Conservation (phyloP, 768 basidiomycete species). For the Obba rivulosa region DNA sequence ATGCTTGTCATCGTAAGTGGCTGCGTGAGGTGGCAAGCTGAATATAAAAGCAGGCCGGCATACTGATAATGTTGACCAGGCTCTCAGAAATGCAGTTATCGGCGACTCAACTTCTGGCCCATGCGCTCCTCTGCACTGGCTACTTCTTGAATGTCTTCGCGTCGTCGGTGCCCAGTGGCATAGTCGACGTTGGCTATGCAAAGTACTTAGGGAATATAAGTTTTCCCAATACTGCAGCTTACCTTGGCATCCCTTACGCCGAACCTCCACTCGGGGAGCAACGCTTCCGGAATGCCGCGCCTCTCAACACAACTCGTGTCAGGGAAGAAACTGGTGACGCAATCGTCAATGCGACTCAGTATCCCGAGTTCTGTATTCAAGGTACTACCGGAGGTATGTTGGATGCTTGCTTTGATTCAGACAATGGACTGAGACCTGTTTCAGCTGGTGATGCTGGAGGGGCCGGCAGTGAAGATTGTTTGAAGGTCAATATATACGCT, state of each 20-base stretch:
- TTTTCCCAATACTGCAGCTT: slow-evolving; percentile 49
- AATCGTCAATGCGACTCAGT: slow-evolving; percentile 45
- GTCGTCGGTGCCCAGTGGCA: not conserved
- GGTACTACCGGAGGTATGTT: slow-evolving; percentile 43
- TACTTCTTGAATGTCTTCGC: too few species aligned
- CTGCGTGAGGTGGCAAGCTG: too few species aligned
- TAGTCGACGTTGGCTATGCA: slow-evolving; percentile 56
- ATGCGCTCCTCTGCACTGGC: too few species aligned
- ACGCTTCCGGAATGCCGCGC: slow-evolving; percentile 41
- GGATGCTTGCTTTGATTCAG: not conserved
- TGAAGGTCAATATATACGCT: slow-evolving; percentile 62
- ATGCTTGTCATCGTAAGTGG: too few species aligned
- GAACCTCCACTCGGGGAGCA: slow-evolving; percentile 29
- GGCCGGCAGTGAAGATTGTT: slow-evolving; percentile 61
- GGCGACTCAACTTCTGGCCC: too few species aligned
- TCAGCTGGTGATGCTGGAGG: slow-evolving; percentile 53
- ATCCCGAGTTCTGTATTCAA: slow-evolving; percentile 59
- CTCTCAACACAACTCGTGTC: slow-evolving; percentile 45
- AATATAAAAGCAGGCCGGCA: too few species aligned
- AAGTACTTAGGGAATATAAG: slow-evolving; percentile 50
- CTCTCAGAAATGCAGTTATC: too few species aligned
- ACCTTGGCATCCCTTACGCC: slow-evolving; percentile 38
- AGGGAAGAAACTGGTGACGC: slow-evolving; percentile 27
- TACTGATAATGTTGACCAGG: too few species aligned
- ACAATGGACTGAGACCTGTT: not conserved